These are phyloP conservation scores for Coriolopsis trogii DNA, from an alignment of 1,284 basidiomycete species.

Conservation along the genomic window DNA sequence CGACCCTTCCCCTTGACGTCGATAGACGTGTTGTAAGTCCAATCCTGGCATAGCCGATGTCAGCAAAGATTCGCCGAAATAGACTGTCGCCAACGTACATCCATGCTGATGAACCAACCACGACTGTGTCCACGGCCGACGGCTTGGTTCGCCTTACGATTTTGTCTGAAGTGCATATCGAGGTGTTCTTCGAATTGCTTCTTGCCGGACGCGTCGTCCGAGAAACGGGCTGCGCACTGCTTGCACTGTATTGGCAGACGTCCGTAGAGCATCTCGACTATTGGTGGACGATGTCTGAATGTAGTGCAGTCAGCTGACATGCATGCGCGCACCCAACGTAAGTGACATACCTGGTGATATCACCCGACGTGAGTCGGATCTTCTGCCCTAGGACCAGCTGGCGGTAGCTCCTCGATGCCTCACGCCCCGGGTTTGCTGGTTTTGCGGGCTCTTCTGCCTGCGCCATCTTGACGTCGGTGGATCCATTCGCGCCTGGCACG, in stretches of 20 bases:
- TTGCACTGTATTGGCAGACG: constrained; percentile 86
- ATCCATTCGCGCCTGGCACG: constrained; percentile 57
- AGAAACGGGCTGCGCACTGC: constrained; percentile 92
- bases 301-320: constrained; percentile 5
- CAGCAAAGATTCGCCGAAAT: too few relatives aligned
- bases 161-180: constrained; percentile 97
- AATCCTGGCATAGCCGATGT: too few relatives aligned
- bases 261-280: constrained; percentile 72
- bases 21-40: constrained; percentile 69
- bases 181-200: constrained; percentile 87
- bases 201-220: constrained; percentile 72
- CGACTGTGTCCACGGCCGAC: constrained; percentile 87
- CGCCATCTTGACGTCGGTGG: constrained; percentile 48
- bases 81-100: constrained; percentile 81
- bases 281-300: constrained; percentile 61
- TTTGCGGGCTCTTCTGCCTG: constrained; percentile 40
- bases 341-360: constrained; percentile 69
- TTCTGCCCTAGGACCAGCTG: constrained; percentile 70
- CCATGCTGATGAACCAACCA: constrained; percentile 86
- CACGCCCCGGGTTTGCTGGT: constrained; percentile 47
- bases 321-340: background rate
- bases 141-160: constrained; percentile 86
- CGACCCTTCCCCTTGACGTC: constrained; percentile 70
- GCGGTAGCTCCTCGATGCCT: constrained; percentile 65
- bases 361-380: constrained; percentile 70